These are phyloP conservation scores for Russula compacta DNA, from an alignment of 768 basidiomycete species.

Conservation along the genomic window DNA sequence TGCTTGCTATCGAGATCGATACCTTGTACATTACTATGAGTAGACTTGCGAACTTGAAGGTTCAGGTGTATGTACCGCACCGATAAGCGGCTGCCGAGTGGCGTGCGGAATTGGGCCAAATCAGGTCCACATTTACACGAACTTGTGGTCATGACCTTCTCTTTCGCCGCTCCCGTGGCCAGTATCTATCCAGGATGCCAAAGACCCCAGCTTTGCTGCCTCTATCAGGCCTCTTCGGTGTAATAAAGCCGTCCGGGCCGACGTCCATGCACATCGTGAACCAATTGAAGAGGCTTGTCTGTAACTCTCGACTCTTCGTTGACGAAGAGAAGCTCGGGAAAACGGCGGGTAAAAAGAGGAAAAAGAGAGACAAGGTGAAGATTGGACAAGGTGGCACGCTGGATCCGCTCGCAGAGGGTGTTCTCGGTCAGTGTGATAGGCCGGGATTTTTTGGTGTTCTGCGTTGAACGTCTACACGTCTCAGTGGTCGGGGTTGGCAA, in stretches of 20 bases:
- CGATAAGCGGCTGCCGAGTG: background rate
- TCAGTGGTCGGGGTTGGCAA: constrained; percentile 83
- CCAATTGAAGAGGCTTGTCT: constrained; percentile 71
- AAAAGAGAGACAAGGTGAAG: constrained; percentile 48
- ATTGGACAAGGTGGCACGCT: constrained; percentile 92
- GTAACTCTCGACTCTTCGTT: constrained; percentile 68
- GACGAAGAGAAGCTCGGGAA: constrained; percentile 48
- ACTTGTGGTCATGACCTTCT: background rate
- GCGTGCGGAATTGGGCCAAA: background rate
- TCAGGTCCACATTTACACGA: background rate
- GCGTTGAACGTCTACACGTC: background rate
- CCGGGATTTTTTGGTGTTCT: background rate
- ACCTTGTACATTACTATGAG: background rate
- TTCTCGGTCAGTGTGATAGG: constrained; percentile 52
- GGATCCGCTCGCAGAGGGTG: constrained; percentile 94
- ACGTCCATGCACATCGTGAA: constrained; percentile 89
- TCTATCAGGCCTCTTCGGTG: constrained; percentile 74
- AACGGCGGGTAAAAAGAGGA: constrained; percentile 38
- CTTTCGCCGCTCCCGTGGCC: background rate
- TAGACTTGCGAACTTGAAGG: background rate
- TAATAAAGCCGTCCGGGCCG: constrained; percentile 87
- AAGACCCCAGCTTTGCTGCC: constrained; percentile 38
- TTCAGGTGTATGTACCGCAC: background rate
- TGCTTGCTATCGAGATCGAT: background rate
- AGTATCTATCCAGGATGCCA: background rate